phyloP scores from a whole-genome alignment of 2,329 filamentous ascomycete species.

The Colletotrichum abscissum region DNA sequence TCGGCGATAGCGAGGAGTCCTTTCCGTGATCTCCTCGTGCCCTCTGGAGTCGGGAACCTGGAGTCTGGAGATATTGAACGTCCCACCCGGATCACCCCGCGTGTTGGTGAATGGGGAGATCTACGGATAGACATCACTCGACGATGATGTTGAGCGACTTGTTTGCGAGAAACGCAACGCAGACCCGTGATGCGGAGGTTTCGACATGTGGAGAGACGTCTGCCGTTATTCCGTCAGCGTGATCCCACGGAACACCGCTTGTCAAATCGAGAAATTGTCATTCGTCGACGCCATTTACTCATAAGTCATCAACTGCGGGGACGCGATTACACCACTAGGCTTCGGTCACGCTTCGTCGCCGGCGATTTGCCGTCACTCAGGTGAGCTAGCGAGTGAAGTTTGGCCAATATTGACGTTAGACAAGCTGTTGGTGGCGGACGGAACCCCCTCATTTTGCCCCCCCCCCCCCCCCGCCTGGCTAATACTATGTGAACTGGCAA shows the following conservation, averaged over 20 bases:
- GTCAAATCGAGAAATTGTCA: constrained; percentile 19
- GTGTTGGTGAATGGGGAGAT: not conserved
- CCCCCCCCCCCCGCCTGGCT: not conserved
- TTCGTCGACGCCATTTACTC: constrained; percentile 12
- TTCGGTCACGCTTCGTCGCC: not conserved
- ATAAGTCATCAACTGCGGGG: constrained; percentile 5
- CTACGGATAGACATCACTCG: not conserved
- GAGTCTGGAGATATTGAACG: not conserved
- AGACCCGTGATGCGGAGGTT: not conserved
- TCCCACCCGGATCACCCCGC: not conserved
- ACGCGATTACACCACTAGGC: not conserved
- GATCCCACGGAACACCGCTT: not conserved
- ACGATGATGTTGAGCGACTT: not conserved
- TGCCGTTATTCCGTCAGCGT: constrained; percentile 17
- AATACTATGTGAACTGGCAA: not conserved
- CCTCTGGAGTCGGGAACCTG: not conserved
- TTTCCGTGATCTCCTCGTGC: not conserved
- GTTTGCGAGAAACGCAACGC: not conserved
- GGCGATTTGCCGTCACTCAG: not conserved
- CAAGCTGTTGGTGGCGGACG: constrained; percentile 21
- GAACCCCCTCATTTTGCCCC: constrained; percentile 24
- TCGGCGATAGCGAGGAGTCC: not conserved
- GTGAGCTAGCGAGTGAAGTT: not conserved
- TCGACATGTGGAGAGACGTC: constrained; percentile 9
- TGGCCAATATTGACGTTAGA: constrained; percentile 1